Evolutionary conservation across 139 green algal species (phyloP).

Genomic region (Nannochloris sp.): DNA sequence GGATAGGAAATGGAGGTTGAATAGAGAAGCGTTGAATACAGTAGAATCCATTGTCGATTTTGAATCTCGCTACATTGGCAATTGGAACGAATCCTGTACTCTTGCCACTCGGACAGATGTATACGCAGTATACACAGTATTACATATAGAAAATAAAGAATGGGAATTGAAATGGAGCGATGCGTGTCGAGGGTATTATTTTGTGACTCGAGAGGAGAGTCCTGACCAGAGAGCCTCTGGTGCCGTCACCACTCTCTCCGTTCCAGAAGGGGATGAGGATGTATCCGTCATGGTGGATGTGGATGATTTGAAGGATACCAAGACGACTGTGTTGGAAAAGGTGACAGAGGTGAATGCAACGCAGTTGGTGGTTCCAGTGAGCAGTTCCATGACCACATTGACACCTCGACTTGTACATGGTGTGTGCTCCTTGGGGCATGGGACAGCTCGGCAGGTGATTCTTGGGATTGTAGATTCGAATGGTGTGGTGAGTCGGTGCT

Average conservation of each 20-base stretch:
- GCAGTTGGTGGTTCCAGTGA: conserved; percentile 26
- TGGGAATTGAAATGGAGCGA: conserved; percentile 25
- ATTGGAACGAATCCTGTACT: background rate
- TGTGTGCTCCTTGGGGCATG: conserved; percentile 18
- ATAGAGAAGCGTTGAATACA: conserved; percentile 15
- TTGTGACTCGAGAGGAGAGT: background rate
- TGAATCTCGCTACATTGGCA: background rate
- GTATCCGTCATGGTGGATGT: conserved; percentile 6
- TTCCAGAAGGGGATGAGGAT: conserved; percentile 29
- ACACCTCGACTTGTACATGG: conserved; percentile 20
- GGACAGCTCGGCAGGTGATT: conserved; percentile 23
- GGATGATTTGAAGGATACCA: background rate
- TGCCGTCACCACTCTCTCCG: conserved; percentile 21
- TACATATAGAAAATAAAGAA: conserved; percentile 30
- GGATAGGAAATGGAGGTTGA: conserved; percentile 34
- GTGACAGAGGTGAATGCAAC: background rate
- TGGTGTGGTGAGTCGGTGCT: conserved; percentile 24
- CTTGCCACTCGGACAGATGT: conserved; percentile 19
- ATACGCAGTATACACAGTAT: conserved; percentile 31
- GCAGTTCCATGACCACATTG: conserved; percentile 15
- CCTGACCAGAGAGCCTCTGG: background rate
- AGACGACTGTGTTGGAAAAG: background rate
- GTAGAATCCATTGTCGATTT: conserved; percentile 18
- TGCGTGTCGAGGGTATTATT: background rate
- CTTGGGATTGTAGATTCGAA: conserved; percentile 27